Evolutionary conservation across 495 filamentous ascomycete genomes (phyloP), one percentile per base, ranked within the genome.

Genomic region (Penicillium dipodomyicola): DNA sequence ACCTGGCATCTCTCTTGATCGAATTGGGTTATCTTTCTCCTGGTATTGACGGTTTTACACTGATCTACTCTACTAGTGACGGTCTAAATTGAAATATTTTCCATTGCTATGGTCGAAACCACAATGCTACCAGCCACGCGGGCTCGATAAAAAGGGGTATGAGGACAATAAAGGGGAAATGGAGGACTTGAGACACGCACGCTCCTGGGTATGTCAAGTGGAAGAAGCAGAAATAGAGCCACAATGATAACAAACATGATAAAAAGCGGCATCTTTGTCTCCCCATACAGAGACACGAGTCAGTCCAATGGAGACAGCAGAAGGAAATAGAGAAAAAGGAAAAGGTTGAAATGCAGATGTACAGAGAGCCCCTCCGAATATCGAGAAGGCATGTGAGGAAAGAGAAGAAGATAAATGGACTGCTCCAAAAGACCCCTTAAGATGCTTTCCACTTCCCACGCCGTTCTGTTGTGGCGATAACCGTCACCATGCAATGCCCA

Each of bases 401-500:
- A 51, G 42, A 40, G 27, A 52, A 40, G 27, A 52, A 46, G 42
- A 61, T 42, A 56, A 60, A 63, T 65, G 64, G 66, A 69, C 61
- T 65, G 59, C 59, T 67, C 63, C 57, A 57, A 57, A 55, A 57
- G 57, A 43, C 63, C 58, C 60, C 37, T 46, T 25, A 62, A 56
- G 44, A 66, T 64, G 64, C 61, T 64, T 67, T 65, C 61, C 61
- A 64, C 61, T 65, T 61, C 55, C 65, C 61, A 49, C 54, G 61
- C 59, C 59, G 54, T 63, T 61, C 59, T 69, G 56, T 49, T 50
- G 59, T 56, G 62, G 60, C 62, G 47, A 63, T 64, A 53, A 64
- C 64, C 61, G 58, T 62, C 59, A 60, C 64, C 57, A 67, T 65
- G 61, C 61, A 63, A 63, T 68, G 63, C 63, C 63, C 56, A 63